phyloP scores from a whole-genome alignment of 768 basidiomycete species.

The Leccinellum luteum region DNA sequence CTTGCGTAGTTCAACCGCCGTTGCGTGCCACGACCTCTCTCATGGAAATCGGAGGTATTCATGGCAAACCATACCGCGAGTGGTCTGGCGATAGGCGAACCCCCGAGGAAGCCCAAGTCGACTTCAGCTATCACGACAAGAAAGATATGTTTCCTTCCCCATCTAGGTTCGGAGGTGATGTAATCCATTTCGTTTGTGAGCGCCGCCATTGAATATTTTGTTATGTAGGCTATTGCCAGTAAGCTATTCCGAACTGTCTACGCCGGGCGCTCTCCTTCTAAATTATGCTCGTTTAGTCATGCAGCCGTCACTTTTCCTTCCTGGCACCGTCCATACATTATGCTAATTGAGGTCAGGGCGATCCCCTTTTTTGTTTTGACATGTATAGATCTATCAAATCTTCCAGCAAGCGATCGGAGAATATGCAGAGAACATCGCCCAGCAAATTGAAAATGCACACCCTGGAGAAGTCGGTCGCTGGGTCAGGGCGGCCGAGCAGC shows the following conservation, averaged over 20 bases:
- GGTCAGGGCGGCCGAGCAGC: slow-evolving; percentile 19
- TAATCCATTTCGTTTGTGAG: not conserved
- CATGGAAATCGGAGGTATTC: slow-evolving; percentile 25
- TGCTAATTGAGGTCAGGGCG: slow-evolving; percentile 26
- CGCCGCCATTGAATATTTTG: not conserved
- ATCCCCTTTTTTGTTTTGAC: not conserved
- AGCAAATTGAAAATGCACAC: slow-evolving; percentile 22
- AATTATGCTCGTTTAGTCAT: slow-evolving; percentile 11
- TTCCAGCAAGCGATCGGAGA: slow-evolving; percentile 29
- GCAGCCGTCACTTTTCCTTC: slow-evolving; percentile 20
- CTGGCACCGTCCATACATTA: slow-evolving; percentile 29
- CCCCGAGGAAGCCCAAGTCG: slow-evolving; percentile 8
- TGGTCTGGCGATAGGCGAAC: slow-evolving; percentile 23
- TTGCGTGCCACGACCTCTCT: slow-evolving; percentile 4
- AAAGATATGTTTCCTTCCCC: slow-evolving; percentile 28
- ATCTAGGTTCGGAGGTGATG: slow-evolving; percentile 26
- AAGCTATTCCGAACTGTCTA: not conserved
- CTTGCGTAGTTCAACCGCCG: slow-evolving; percentile 15
- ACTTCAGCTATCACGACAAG: slow-evolving; percentile 19
- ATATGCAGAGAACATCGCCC: slow-evolving; percentile 21
- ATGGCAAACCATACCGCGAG: slow-evolving; percentile 26
- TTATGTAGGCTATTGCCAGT: slow-evolving; percentile 28
- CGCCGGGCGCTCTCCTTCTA: not conserved
- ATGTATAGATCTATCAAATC: not conserved
- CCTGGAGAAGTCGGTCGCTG: slow-evolving; percentile 18